Conservation (phyloP, 306 rosid species). For the Prunus mongolica region DNA sequence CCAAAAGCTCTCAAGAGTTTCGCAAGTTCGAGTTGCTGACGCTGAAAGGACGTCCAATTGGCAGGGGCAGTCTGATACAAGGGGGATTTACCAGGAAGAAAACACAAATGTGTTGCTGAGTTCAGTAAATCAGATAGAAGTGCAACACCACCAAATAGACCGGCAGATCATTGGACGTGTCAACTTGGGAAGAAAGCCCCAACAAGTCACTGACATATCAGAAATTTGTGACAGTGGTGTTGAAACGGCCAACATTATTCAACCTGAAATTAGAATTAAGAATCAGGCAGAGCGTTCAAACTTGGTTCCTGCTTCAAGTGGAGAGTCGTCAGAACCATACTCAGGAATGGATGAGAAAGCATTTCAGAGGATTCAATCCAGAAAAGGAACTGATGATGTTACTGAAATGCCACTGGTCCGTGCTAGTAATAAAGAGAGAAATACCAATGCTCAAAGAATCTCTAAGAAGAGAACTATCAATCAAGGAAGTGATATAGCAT, state of each 20-base stretch:
- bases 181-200: constrained; percentile 40
- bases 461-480: constrained; percentile 30
- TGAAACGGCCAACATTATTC: constrained; percentile 30
- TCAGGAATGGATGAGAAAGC: constrained; percentile 29
- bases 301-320: constrained; percentile 26
- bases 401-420: constrained; percentile 30
- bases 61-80: constrained; percentile 26
- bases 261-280: constrained; percentile 38
- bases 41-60: constrained; percentile 33
- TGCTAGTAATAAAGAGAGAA: constrained; percentile 34
- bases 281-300: constrained; percentile 33
- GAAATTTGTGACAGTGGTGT: constrained; percentile 31
- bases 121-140: constrained; percentile 43
- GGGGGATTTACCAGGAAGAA: constrained; percentile 33
- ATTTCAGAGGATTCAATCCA: constrained; percentile 41
- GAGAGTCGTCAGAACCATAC: constrained; percentile 26
- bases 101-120: constrained; percentile 24
- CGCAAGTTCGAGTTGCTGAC: constrained; percentile 38
- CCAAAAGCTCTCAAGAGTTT: constrained; percentile 32
- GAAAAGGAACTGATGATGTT: constrained; percentile 45
- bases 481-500: constrained; percentile 33
- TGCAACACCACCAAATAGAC: constrained; percentile 33
- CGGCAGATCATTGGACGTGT: constrained; percentile 25
- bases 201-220: constrained; percentile 44
- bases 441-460: constrained; percentile 37